A percentile compares a stretch with the other conserved stretches of the same genome.
Evolutionary conservation across 2,329 filamentous ascomycete genomes (phyloP).

Genomic region (Aspergillus bombycis): DNA sequence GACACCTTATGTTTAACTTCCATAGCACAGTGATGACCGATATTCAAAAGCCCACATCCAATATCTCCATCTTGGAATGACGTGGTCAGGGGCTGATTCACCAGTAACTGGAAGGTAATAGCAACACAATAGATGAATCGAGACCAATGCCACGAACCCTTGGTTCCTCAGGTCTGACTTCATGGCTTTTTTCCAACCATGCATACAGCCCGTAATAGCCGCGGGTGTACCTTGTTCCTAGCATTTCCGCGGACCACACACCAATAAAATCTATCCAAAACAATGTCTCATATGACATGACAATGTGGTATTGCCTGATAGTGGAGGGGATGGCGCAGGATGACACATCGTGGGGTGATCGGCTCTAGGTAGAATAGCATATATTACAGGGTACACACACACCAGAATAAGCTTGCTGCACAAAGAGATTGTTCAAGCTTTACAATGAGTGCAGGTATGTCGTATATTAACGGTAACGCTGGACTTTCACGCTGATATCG

Average conservation of each 20-base stretch:
- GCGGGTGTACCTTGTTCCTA: not conserved
- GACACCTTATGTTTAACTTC: no score
- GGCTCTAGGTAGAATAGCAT: not conserved
- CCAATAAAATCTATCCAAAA: not conserved
- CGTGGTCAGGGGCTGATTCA: no score
- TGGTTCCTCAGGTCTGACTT: not conserved
- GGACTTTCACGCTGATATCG: not conserved
- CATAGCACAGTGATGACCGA: no score
- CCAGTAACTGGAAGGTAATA: not conserved
- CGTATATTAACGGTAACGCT: fast-evolving
- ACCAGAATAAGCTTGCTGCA: not conserved
- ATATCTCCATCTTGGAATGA: no score
- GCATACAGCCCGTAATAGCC: not conserved
- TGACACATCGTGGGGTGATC: not conserved
- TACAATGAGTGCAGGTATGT: not conserved
- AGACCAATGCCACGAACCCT: not conserved
- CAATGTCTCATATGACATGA: not conserved
- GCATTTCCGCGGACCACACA: not conserved
- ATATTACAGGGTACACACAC: not conserved
- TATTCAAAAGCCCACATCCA: no score
- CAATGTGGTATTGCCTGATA: not conserved
- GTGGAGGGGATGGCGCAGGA: not conserved
- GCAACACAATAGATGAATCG: not conserved
- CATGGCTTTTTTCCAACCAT: not conserved
- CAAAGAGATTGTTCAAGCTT: not conserved